Base-by-base conservation (phyloP, 2,329 filamentous ascomycete genomes). In the Chaetomium sp. region DNA sequence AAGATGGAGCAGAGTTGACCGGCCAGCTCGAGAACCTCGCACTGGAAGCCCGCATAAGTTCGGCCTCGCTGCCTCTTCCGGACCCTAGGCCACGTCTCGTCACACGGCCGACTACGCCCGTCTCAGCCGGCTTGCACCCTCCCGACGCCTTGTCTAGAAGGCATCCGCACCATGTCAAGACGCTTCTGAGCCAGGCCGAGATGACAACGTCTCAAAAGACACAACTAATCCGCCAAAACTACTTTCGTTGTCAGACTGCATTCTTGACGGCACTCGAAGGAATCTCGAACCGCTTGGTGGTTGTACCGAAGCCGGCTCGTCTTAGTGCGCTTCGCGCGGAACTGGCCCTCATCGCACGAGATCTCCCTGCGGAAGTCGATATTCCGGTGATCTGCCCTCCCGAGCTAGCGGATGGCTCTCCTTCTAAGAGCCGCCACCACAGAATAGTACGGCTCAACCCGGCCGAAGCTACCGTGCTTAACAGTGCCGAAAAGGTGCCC, bases 401-500 rank as follows among this genome's bases (percentile, higher is more conserved):
- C 0, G 85, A 84, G 0, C 71, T 92, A 49, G 79, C 87, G 9
- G 81, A 89, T 69, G 87, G 89, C 27, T 80, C 82, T n/a, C 82
- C 88, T 2, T 82, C 86, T 33, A 85, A 83, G 66, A 91, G 88
- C 66, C 82, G 81, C 53, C 89, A 94, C 68, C 89, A 94, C 67
- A 83, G 89, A 38, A 90, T 94, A 57, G 88, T 94, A 46, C 82
- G 89, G 40, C 77, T 94, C 49, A 94, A 91, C 65, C 89, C 89
- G 6, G 87, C 88, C 1, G 89, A 94, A 70, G 86, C 89, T 5
- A 92, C 89, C 0, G 89, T 91, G 53, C 73, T 94, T 51, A 94
- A 94, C 70, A 94, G 89, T 68, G 89, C 89, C 4, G 88, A 94
- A 69, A 88, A 91, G 67, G 89, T 94, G 45, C 89, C 89, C 1